Base-by-base conservation (phyloP, 78 protist species). In the Dictyostelium purpureum region DNA sequence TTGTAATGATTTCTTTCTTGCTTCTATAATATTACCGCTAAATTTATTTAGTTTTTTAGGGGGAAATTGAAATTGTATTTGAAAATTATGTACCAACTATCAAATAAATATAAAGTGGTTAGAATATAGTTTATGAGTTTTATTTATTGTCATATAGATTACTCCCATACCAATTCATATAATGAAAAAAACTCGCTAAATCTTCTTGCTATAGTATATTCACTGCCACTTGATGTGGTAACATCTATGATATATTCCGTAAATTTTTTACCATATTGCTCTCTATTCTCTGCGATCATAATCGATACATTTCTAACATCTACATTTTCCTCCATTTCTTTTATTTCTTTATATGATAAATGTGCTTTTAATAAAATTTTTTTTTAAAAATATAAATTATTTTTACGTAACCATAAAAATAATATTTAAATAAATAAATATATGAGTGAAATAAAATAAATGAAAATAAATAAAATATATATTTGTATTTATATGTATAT, bases 171-270 rank as follows among this genome's bases (percentile, higher is more conserved):
- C 69, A 85, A 33, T 73, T 85, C 74, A 37, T 85, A 73, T 3
- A 85, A 26, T 10, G 80, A 56, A 42, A 28, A 37, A 73, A 85
- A 85, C 43, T 85, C 91, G 21, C 82, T 73, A n/a, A 73, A 85
- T 73, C 91, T 85, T 59, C 91, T 70, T 73, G 91, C 91, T 6
- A 85, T 59, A 14, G 70, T 85, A 43, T 85, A 85, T 59, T 85
- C 91, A 10, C 73, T 28, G 14, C 91, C 91, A 45, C 14, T 73
- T 31, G 61, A 47, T 10, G 40, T 56, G n/a, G 65, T 67, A 1
- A 85, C 43, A 73, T 85, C 91, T 33, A 85, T 43, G 2, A 85
- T 85, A 57, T 85, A 85, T 35, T 85, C 91, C 67, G 91, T 85
- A 59, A 73, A 85, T 49, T 54, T 59, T 51, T 85, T 85, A 18